Percentiles rank a stretch among this genome's conserved stretches.
Conservation (phyloP, 2,329 filamentous ascomycete species). For the Xylaria sp. region DNA sequence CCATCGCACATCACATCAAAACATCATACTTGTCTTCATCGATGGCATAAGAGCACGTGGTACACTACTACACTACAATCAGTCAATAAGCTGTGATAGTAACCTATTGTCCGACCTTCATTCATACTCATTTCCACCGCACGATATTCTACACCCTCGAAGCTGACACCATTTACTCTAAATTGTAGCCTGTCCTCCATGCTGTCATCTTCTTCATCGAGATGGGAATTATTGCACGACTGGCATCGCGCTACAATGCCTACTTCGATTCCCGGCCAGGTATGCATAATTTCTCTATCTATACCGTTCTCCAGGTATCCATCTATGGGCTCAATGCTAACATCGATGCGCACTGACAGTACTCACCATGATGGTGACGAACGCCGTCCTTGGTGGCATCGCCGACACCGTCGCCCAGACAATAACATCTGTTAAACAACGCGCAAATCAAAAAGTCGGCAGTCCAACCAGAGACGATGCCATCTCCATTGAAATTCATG, state of each 20-base stretch:
- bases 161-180: conserved; percentile 20
- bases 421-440: conserved; percentile 83
- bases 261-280: conserved; percentile 92
- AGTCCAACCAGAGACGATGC: conserved; percentile 71
- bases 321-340: conserved; percentile 11
- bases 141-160: neutral
- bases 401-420: conserved; percentile 96
- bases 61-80: neutral
- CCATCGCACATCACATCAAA: neutral
- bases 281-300: conserved; percentile 55
- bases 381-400: conserved; percentile 92
- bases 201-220: conserved; percentile 86
- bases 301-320: neutral
- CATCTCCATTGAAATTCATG: conserved; percentile 87
- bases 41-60: neutral
- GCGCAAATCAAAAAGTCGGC: conserved; percentile 71
- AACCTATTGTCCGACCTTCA: conserved; percentile 22
- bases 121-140: neutral
- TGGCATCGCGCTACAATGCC: conserved; percentile 88
- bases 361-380: conserved; percentile 98
- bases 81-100: neutral
- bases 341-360: conserved; percentile 62
- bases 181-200: conserved; percentile 83
- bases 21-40: neutral
- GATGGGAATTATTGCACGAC: conserved; percentile 83